These are phyloP conservation scores for Pseudoperonospora humuli DNA, from an alignment of 352 stramenopile species.

Conservation along the genomic window DNA sequence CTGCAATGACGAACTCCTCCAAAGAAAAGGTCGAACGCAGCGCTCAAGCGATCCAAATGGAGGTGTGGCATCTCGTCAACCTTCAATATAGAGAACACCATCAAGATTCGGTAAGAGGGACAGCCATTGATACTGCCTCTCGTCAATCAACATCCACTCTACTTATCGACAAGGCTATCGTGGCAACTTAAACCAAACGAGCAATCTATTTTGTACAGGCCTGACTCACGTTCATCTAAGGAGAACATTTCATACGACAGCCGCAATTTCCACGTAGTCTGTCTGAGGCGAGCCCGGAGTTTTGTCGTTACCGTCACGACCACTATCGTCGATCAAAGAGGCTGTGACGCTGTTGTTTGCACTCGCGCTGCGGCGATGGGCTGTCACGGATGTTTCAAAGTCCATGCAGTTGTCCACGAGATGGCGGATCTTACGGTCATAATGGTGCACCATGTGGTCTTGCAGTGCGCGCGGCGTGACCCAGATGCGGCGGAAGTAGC, in stretches of 20 bases:
- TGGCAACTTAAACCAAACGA: too few relatives aligned
- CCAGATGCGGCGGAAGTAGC: conserved; percentile 64
- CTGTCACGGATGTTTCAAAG: conserved; percentile 28
- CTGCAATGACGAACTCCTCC: too few relatives aligned
- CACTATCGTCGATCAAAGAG: conserved; percentile 26
- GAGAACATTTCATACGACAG: conserved; percentile 20
- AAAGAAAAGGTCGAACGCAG: too few relatives aligned
- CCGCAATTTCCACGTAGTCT: conserved; percentile 30
- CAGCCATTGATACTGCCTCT: too few relatives aligned
- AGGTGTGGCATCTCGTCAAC: too few relatives aligned
- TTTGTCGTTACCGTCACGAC: conserved; percentile 7
- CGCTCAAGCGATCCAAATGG: too few relatives aligned
- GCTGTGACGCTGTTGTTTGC: conserved; percentile 5
- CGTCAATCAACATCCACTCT: too few relatives aligned
- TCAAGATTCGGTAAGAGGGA: too few relatives aligned
- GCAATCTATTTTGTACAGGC: conserved; percentile 20
- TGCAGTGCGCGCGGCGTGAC: conserved; percentile 47
- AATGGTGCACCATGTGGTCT: conserved; percentile 81
- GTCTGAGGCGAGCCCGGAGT: conserved; percentile 12
- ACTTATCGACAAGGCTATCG: too few relatives aligned
- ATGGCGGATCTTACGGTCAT: conserved; percentile 61
- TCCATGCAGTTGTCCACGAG: conserved; percentile 52
- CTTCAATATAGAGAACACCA: too few relatives aligned
- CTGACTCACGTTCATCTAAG: conserved; percentile 5
- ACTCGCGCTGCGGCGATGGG: conserved; percentile 18